Percentiles rank a stretch among this genome's conserved stretches.
These are phyloP conservation scores for Trypanosoma conorhini DNA, from an alignment of 208 protist genomes.

Conservation along the genomic window DNA sequence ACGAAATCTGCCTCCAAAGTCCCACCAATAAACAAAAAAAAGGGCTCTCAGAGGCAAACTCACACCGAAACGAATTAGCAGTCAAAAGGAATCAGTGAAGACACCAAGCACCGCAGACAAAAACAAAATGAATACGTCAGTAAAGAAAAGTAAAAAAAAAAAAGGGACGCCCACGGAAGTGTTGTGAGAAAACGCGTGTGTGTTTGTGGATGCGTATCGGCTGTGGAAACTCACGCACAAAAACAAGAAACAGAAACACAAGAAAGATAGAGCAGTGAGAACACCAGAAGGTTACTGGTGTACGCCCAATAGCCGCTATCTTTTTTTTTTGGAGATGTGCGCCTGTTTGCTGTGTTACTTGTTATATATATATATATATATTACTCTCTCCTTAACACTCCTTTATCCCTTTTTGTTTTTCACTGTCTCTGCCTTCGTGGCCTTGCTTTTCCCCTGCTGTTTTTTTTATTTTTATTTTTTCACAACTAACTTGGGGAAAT, in stretches of 20 bases:
- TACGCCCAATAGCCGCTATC: neutral
- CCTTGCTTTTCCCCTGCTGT: neutral
- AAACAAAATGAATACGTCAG: neutral
- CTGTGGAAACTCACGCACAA: neutral
- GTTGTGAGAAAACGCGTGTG: neutral
- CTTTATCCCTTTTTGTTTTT: constrained; percentile 8
- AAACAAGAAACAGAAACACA: neutral
- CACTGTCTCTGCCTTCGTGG: neutral
- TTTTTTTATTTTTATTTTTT: neutral
- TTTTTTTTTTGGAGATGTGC: neutral
- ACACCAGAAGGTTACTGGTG: neutral
- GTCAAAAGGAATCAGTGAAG: constrained; percentile 2
- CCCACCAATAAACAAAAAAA: neutral
- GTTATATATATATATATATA: too few relatives aligned
- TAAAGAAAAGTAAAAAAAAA: constrained; percentile 7
- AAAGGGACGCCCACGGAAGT: neutral
- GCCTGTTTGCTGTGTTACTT: too few relatives aligned
- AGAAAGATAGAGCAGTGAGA: neutral
- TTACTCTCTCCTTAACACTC: neutral
- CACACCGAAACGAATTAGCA: neutral
- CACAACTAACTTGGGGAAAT: neutral
- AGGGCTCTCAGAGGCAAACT: neutral
- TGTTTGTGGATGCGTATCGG: neutral
- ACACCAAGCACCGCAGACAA: neutral
- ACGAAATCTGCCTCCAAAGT: neutral